Evolutionary conservation across 2,329 filamentous ascomycete species (phyloP).

Genomic region (Fusarium succisae): DNA sequence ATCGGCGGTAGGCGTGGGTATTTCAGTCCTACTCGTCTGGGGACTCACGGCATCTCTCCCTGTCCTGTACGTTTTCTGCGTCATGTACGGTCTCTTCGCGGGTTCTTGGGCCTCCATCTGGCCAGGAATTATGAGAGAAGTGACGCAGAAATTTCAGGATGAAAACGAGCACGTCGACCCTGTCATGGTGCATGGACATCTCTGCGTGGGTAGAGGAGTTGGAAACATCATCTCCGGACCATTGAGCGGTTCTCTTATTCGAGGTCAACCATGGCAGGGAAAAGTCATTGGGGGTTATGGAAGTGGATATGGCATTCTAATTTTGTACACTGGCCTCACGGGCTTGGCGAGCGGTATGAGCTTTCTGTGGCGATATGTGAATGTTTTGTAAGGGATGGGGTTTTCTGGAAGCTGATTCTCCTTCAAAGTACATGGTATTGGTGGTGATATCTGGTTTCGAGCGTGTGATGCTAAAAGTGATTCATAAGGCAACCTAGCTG

Average conservation of each 20-base stretch:
- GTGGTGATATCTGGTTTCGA: background rate
- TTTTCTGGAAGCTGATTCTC: background rate
- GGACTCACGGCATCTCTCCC: constrained; percentile 60
- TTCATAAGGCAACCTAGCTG: background rate
- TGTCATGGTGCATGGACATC: constrained; percentile 63
- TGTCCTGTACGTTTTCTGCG: constrained; percentile 66
- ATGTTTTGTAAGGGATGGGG: constrained; percentile 2
- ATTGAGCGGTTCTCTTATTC: constrained; percentile 60
- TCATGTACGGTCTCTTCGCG: constrained; percentile 71
- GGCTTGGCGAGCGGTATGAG: constrained; percentile 29
- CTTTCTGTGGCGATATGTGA: constrained; percentile 25
- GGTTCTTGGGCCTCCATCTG: constrained; percentile 68
- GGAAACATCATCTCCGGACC: constrained; percentile 66
- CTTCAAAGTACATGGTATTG: background rate
- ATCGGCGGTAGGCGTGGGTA: constrained; percentile 61
- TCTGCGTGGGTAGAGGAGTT: constrained; percentile 65
- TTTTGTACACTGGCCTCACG: constrained; percentile 61
- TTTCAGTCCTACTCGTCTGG: constrained; percentile 67
- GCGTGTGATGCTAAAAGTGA: background rate
- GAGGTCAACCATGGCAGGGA: constrained; percentile 53
- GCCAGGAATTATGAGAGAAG: constrained; percentile 60
- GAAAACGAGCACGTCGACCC: constrained; percentile 45
- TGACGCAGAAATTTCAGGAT: constrained; percentile 33
- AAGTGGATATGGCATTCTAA: constrained; percentile 62
- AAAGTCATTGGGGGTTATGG: constrained; percentile 55